phyloP scores from a whole-genome alignment of 164 flowering plant species.

The Annona squamosa region DNA sequence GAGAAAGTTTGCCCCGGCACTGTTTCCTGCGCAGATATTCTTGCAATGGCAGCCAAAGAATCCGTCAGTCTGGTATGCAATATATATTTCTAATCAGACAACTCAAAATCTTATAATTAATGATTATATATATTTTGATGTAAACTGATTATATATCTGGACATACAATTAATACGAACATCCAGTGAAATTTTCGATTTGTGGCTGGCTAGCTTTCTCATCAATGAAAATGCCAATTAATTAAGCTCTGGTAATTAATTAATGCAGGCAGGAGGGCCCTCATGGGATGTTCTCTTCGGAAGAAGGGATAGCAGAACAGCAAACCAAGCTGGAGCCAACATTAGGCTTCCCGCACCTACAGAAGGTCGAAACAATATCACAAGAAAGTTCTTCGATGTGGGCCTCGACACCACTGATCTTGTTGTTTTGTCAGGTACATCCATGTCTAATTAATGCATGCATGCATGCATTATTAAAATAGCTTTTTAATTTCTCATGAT shows the following conservation, averaged over 20 bases:
- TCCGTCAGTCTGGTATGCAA: conserved; percentile 27
- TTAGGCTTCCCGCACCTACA: conserved; percentile 19
- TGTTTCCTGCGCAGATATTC: conserved; percentile 44
- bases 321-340: conserved; percentile 22
- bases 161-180: no score
- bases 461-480: neutral
- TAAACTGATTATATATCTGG: neutral
- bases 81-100: no score
- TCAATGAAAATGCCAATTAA: neutral
- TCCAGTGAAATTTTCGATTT: no score
- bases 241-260: neutral
- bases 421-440: conserved; percentile 21
- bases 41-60: conserved; percentile 30
- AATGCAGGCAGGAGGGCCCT: conserved; percentile 22
- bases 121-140: neutral
- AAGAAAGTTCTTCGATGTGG: conserved; percentile 23
- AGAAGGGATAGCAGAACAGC: conserved; percentile 28
- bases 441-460: neutral
- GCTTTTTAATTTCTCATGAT: no score
- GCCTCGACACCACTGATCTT: conserved; percentile 27
- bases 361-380: conserved; percentile 16
- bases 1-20: conserved; percentile 28
- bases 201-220: no score
- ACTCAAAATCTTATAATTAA: neutral
- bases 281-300: conserved; percentile 28